phyloP scores from a whole-genome alignment of 148 eudicot genomes.

The Silene conica region DNA sequence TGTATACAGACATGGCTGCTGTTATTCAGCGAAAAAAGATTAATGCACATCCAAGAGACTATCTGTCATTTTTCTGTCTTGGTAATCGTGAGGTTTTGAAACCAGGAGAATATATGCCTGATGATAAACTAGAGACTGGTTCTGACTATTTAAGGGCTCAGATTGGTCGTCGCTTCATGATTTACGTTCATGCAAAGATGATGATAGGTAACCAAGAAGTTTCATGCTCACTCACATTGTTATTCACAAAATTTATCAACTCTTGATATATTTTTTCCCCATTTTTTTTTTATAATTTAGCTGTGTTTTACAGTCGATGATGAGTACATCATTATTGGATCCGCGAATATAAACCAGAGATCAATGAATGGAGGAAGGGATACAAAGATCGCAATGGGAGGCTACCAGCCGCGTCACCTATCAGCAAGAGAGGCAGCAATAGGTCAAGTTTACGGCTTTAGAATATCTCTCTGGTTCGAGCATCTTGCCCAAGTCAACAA shows the following conservation, averaged over 20 bases:
- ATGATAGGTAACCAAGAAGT: slow-evolving; percentile 80
- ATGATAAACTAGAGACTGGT: slow-evolving; percentile 47
- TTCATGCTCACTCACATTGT: too few species aligned
- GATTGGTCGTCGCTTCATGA: slow-evolving; percentile 73
- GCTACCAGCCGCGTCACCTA: slow-evolving; percentile 61
- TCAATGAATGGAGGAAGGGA: slow-evolving; percentile 83
- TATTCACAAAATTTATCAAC: too few species aligned
- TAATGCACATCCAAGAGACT: slow-evolving; percentile 41
- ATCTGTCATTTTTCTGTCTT: slow-evolving; percentile 70
- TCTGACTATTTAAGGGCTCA: slow-evolving; percentile 65
- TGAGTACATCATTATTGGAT: slow-evolving; percentile 78
- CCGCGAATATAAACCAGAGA: slow-evolving; percentile 82
- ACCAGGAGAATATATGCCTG: slow-evolving; percentile 44
- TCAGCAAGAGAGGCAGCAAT: slow-evolving; percentile 32
- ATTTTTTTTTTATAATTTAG: too few species aligned
- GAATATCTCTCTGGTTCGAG: slow-evolving; percentile 75
- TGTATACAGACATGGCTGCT: slow-evolving; percentile 59
- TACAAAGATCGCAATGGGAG: slow-evolving; percentile 87
- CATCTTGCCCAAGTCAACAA: slow-evolving; percentile 35
- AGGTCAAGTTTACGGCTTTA: slow-evolving; percentile 52
- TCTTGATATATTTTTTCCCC: too few species aligned
- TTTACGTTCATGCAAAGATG: slow-evolving; percentile 87
- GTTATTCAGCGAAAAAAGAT: slow-evolving; percentile 38
- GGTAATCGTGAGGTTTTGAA: slow-evolving; percentile 52
- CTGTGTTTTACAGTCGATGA: slow-evolving; percentile 49